Percentiles rank a stretch among this genome's conserved stretches.
phyloP scores from a whole-genome alignment of 2,329 filamentous ascomycete genomes.

The Penicillium sp. region DNA sequence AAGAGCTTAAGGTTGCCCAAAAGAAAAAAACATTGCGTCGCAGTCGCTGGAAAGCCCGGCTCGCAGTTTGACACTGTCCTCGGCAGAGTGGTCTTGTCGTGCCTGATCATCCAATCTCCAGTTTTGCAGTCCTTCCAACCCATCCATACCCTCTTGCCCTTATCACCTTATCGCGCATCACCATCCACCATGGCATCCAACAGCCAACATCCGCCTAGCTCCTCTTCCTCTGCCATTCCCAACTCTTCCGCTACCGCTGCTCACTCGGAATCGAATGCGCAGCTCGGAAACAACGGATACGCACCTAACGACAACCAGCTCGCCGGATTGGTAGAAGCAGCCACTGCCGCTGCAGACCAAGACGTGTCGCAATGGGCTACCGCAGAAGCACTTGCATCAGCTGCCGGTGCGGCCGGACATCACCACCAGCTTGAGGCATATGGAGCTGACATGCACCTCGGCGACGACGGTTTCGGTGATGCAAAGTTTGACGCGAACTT shows the following conservation, averaged over 20 bases:
- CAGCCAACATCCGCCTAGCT: conserved; percentile 31
- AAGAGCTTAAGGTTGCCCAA: not conserved
- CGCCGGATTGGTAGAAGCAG: conserved; percentile 48
- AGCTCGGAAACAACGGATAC: conserved; percentile 31
- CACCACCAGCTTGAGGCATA: conserved; percentile 45
- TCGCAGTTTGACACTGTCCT: not conserved
- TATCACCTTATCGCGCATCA: conserved; percentile 5
- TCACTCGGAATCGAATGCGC: conserved; percentile 34
- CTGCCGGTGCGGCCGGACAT: conserved; percentile 47
- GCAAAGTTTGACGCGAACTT: conserved; percentile 37
- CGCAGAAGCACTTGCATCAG: conserved; percentile 49
- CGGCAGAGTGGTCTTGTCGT: not conserved
- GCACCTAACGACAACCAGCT: conserved; percentile 45
- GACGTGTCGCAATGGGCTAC: conserved; percentile 44
- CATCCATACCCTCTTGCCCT: not conserved
- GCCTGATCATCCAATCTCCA: not conserved
- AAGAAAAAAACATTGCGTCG: not conserved
- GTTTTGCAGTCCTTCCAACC: not conserved
- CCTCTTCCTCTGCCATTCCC: conserved; percentile 31
- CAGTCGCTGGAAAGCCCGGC: no score
- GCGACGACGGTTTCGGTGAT: conserved; percentile 43
- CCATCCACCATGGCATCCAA: conserved; percentile 31
- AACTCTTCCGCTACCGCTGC: conserved; percentile 23
- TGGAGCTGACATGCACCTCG: conserved; percentile 40
- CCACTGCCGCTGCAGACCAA: conserved; percentile 46